These are phyloP conservation scores for Balansia obtecta DNA, from an alignment of 2,329 filamentous ascomycete species.

Conservation along the genomic window DNA sequence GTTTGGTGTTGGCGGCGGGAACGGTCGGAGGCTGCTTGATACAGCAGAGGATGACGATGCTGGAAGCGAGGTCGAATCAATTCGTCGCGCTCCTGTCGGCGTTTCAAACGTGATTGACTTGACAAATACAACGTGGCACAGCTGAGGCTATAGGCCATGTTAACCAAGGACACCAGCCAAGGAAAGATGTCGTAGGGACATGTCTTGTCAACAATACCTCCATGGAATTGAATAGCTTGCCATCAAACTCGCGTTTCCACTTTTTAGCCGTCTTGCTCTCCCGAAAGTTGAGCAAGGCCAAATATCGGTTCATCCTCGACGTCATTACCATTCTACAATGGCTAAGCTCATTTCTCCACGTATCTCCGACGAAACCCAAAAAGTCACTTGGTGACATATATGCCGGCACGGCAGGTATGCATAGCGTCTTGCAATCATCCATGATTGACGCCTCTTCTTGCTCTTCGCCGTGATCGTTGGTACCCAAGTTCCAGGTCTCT, in stretches of 20 bases:
- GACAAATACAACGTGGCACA: conserved; percentile 90
- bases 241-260: conserved; percentile 83
- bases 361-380: conserved; percentile 80
- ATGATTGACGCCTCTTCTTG: conserved; percentile 17
- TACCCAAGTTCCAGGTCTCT: conserved; percentile 44
- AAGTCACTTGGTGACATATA: conserved; percentile 90
- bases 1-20: conserved; percentile 61
- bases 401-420: conserved; percentile 86
- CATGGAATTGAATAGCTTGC: conserved; percentile 83
- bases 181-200: neutral
- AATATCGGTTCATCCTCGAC: conserved; percentile 76
- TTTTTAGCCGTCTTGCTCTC: conserved; percentile 58
- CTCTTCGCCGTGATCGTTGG: conserved; percentile 15
- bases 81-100: conserved; percentile 33
- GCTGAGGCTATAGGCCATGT: conserved; percentile 53
- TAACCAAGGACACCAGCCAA: conserved; percentile 6
- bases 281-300: conserved; percentile 91
- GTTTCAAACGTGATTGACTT: conserved; percentile 79
- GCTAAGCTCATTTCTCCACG: conserved; percentile 73
- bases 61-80: conserved; percentile 43
- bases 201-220: conserved; percentile 42
- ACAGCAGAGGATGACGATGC: conserved; percentile 25
- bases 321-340: conserved; percentile 95
- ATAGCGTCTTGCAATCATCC: conserved; percentile 75
- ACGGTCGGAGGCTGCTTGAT: conserved; percentile 41